These are phyloP conservation scores for Corynespora cassiicola DNA, from an alignment of 2,329 filamentous ascomycete genomes.

Conservation along the genomic window DNA sequence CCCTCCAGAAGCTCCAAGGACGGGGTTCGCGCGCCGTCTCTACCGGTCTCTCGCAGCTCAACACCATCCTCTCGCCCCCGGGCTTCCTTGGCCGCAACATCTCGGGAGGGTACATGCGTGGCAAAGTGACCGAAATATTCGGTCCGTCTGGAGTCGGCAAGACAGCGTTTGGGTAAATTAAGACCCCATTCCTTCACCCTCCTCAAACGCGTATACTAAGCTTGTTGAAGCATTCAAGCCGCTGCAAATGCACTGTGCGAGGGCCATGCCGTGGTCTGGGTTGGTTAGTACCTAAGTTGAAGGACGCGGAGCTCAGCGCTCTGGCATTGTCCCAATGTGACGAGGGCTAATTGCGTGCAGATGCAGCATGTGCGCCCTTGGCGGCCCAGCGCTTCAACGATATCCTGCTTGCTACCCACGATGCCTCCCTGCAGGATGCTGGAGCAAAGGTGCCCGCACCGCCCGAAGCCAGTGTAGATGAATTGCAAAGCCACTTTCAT, in stretches of 20 bases:
- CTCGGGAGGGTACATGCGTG: constrained; percentile 68
- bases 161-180: constrained; percentile 76
- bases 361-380: constrained; percentile 59
- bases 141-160: constrained; percentile 88
- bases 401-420: constrained; percentile 44
- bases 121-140: constrained; percentile 85
- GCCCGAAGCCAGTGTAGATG: constrained; percentile 25
- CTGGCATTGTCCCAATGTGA: constrained; percentile 8
- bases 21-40: constrained; percentile 54
- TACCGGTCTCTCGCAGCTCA: constrained; percentile 57
- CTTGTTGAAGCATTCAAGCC: constrained; percentile 69
- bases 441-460: constrained; percentile 12
- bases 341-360: constrained; percentile 37
- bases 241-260: constrained; percentile 67
- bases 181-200: constrained; percentile 16
- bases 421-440: constrained; percentile 5
- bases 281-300: constrained; percentile 65
- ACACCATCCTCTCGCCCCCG: constrained; percentile 47
- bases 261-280: constrained; percentile 75
- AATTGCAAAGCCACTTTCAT: constrained; percentile 61
- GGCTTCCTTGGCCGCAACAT: constrained; percentile 27
- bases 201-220: constrained; percentile 27
- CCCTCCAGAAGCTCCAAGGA: constrained; percentile 65
- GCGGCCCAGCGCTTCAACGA: constrained; percentile 55
- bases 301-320: constrained; percentile 15